Percentiles rank a stretch among this genome's conserved stretches.
Conservation (phyloP, 2,329 filamentous ascomycete genomes). For the Ophioceras dolichostomum region DNA sequence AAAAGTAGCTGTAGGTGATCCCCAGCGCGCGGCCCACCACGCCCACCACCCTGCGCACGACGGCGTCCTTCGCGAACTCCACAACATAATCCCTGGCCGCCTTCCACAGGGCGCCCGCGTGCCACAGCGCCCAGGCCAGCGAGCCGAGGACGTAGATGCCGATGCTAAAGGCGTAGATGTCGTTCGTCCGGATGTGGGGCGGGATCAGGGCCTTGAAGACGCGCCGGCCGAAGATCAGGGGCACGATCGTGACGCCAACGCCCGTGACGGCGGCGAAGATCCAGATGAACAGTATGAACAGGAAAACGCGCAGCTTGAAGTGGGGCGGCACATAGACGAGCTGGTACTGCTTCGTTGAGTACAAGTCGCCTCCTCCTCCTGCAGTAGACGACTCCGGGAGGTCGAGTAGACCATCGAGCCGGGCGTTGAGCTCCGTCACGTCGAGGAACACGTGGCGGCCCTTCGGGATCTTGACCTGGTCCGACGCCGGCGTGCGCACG, state of each 20-base stretch:
- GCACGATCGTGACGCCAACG: conserved; percentile 73
- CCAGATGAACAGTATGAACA: conserved; percentile 89
- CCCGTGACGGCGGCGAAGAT: conserved; percentile 82
- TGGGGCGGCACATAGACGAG: conserved; percentile 73
- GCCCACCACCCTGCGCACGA: conserved; percentile 15
- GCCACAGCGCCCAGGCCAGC: conserved; percentile 47
- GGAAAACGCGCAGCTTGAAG: conserved; percentile 67
- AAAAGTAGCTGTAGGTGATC: conserved; percentile 64
- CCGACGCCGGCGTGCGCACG: conserved; percentile 85
- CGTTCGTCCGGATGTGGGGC: conserved; percentile 64
- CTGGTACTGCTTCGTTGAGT: conserved; percentile 50
- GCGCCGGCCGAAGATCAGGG: conserved; percentile 70
- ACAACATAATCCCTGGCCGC: conserved; percentile 18
- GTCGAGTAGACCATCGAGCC: conserved; percentile 37
- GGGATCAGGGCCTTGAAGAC: conserved; percentile 67
- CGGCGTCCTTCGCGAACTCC: conserved; percentile 8
- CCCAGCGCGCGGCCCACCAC: conserved; percentile 32
- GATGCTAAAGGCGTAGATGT: conserved; percentile 91
- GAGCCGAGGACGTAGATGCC: conserved; percentile 73
- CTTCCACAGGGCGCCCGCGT: conserved; percentile 27
- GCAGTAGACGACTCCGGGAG: not conserved
- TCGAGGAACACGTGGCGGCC: conserved; percentile 69
- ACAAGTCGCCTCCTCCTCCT: conserved; percentile 28
- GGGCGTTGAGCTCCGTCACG: conserved; percentile 54
- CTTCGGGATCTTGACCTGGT: conserved; percentile 89